Evolutionary conservation across 768 basidiomycete genomes (phyloP), one percentile per base, ranked within the genome.

Genomic region (Suillus ampliporus): DNA sequence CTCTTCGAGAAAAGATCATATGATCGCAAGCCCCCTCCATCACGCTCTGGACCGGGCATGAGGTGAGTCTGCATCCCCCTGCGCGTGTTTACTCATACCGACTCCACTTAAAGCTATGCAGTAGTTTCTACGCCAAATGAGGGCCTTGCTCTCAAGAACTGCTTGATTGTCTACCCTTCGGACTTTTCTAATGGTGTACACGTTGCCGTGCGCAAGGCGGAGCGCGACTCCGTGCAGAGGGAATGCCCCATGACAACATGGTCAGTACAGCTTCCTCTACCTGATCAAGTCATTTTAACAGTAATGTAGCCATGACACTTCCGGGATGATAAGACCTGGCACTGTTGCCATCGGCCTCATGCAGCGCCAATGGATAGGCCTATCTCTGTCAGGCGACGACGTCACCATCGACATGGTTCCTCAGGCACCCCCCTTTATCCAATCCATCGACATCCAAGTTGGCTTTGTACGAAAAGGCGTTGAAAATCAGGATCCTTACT

Each of bases 361-460:
- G 62, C 92, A 95, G 63, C 86, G 97, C 11, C 88, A 92, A 78
- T 99, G 95, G 95, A 90, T 95, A 47, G 89, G 89, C 6, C 82
- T 98, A 8, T 94, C 94, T 17, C 76, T 90, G 44, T 75, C 81
- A 3, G 94, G 94, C 0, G 95, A 97, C 71, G 71, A 80, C 15
- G 90, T 92, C 58, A 84, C 89, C 17, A 82, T 97, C 43, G 88
- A 91, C 60, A 75, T 84, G 2, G 82, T 93, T 23, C 75, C 85
- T 0, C 79, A 83, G 56, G 79, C 84, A 11, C 84, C 86, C 17
- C 76, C 86, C 7, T 96, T 86, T 74, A 80, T 97, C 17, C 86
- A 90, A 66, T 88, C 88, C 4, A 77, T 97, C 59, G 92, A 97
- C 71, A 70, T 99, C 23, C 91, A 97, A 75, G 80, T 90, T 61